A percentile compares a stretch with the other conserved stretches of the same genome.
Evolutionary conservation across 768 basidiomycete species (phyloP).

Genomic region (Cystoderma amianthinum): DNA sequence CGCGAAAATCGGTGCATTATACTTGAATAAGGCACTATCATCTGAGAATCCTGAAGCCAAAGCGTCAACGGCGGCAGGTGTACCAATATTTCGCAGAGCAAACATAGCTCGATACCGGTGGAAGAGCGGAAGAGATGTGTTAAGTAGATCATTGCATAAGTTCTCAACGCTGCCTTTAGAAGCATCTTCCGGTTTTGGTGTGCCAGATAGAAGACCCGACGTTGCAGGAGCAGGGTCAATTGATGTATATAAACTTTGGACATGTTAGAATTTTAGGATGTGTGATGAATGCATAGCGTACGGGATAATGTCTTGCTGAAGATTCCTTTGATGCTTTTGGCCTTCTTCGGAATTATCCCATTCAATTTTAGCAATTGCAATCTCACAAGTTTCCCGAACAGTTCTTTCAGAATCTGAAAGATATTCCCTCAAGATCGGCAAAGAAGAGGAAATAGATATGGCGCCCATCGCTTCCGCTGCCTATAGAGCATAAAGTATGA

Average conservation of each 20-base stretch:
- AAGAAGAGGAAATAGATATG: constrained; percentile 61
- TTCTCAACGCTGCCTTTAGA: constrained; percentile 40
- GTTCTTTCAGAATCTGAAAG: constrained; percentile 62
- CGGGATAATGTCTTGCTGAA: constrained; percentile 24
- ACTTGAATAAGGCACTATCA: constrained; percentile 92
- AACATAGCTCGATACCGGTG: constrained; percentile 98
- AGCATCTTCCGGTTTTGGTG: constrained; percentile 42
- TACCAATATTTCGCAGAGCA: constrained; percentile 89
- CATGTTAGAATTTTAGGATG: not conserved
- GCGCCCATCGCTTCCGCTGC: constrained; percentile 99
- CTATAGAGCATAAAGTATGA: constrained; percentile 27
- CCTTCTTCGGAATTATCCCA: constrained; percentile 85
- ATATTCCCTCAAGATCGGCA: constrained; percentile 68
- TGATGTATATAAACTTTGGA: constrained; percentile 62
- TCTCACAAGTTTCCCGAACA: constrained; percentile 94
- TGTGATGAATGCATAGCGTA: constrained; percentile 16
- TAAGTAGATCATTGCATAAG: constrained; percentile 58
- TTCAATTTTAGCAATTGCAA: constrained; percentile 90
- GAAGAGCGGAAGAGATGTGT: constrained; percentile 69
- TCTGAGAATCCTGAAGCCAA: constrained; percentile 89
- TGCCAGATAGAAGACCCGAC: constrained; percentile 51
- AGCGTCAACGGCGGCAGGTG: constrained; percentile 78
- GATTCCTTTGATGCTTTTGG: constrained; percentile 29
- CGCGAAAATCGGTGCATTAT: constrained; percentile 16
- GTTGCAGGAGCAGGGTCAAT: constrained; percentile 87